Base-by-base conservation (phyloP, 345 rosid species). In the Populus euphratica region DNA sequence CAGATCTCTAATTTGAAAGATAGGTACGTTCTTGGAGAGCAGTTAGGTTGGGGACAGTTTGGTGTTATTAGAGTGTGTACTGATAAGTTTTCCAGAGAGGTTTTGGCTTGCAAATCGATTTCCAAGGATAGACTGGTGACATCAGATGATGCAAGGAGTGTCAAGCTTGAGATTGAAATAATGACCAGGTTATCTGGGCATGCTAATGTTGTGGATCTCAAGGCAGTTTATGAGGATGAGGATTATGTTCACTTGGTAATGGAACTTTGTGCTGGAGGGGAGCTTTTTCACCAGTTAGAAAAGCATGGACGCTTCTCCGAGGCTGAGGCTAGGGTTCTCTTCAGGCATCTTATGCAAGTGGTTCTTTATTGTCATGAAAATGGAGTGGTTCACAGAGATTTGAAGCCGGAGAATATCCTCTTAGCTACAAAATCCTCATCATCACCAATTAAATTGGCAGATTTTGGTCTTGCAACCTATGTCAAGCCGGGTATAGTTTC, bases 251-350 rank as follows among this genome's bases (percentile, higher is more conserved):
- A 90, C 76, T 75, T 90, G 87, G 89, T 90, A 73, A 90, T 89
- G 94, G 91, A 90, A 82, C 90, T 90, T 75, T 90, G 94, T 79
- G 91, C 92, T 23, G 94, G 94, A 62, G 91, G 94, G 62, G 94
- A 90, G 85, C 91, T 89, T 68, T 90, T 89, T 70, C 87, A 87
- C 73, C 84, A 76, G 76, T 69, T 90, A 62, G 90, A 87, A 85
- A 88, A 84, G 86, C 84, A 85, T 69, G 92, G 90, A 0, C 86
- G 86, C 75, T 90, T 86, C 72, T 83, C 83, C 20, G 92, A 90
- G 83, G 65, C 77, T 76, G 85, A 90, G 77, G 94, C 89, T 56
- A 84, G 84, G 83, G 81, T 81, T 77, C 83, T 90, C 68, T 90
- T 89, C 74, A 79, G 82, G 85, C 90, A 90, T 84, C 85, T 89